Percentiles rank a stretch among this genome's conserved stretches.
These are phyloP conservation scores for Phanerochaete sordida DNA, from an alignment of 768 basidiomycete genomes.

Conservation along the genomic window DNA sequence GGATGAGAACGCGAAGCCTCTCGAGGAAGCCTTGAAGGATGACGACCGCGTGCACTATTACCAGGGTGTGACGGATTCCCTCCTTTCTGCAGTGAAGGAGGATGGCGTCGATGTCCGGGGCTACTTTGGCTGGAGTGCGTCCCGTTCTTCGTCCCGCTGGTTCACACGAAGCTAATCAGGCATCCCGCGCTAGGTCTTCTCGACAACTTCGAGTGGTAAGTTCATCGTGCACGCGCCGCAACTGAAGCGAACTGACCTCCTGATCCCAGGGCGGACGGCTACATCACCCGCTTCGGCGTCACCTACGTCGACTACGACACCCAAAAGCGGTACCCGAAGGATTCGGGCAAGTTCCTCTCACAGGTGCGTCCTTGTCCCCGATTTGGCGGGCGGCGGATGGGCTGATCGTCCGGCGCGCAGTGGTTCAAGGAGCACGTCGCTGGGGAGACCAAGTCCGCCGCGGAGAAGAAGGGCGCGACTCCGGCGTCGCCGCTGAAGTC, in stretches of 20 bases:
- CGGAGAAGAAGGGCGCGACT: background rate
- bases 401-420: constrained; percentile 6
- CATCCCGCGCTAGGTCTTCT: constrained; percentile 43
- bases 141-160: background rate
- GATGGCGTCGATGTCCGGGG: constrained; percentile 60
- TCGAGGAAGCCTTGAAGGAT: constrained; percentile 53
- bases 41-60: constrained; percentile 67
- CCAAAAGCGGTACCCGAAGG: constrained; percentile 63
- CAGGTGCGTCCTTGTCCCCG: constrained; percentile 39
- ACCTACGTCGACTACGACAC: constrained; percentile 72
- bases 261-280: constrained; percentile 53
- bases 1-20: constrained; percentile 50
- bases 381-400: background rate
- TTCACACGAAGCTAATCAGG: constrained; percentile 3
- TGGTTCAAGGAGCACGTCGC: constrained; percentile 31
- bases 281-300: constrained; percentile 63
- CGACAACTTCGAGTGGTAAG: constrained; percentile 68
- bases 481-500: background rate
- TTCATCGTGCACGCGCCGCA: background rate
- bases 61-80: constrained; percentile 49
- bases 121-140: constrained; percentile 70
- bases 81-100: constrained; percentile 55
- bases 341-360: constrained; percentile 52
- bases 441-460: constrained; percentile 1
- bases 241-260: background rate